Evolutionary conservation across 352 stramenopile genomes (phyloP).

Genomic region (Phytophthora pseudosyringae): DNA sequence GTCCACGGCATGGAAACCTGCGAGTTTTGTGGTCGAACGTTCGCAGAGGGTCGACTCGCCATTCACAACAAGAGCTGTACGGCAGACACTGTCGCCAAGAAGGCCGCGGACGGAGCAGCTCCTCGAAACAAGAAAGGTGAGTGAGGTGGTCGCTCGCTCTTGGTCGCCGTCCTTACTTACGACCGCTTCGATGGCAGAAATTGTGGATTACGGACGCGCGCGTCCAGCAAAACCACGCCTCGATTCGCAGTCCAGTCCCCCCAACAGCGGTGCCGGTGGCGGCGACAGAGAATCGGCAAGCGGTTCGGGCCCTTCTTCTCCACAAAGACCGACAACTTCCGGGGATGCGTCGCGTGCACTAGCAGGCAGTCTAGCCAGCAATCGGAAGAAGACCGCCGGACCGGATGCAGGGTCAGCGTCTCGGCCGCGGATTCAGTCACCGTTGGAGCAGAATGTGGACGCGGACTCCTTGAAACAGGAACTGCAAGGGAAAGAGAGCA

Average conservation of each 20-base stretch:
- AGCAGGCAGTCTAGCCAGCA: slow-evolving; percentile 64
- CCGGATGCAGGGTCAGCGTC: slow-evolving; percentile 27
- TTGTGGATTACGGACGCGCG: slow-evolving; percentile 43
- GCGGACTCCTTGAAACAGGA: slow-evolving; percentile 38
- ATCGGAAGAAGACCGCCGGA: slow-evolving; percentile 53
- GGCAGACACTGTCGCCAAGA: slow-evolving; percentile 49
- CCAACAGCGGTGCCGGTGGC: not conserved
- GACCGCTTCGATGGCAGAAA: slow-evolving; percentile 13
- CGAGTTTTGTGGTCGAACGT: slow-evolving; percentile 74
- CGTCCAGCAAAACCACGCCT: slow-evolving; percentile 12
- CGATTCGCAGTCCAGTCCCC: slow-evolving; percentile 19
- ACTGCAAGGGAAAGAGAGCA: slow-evolving; percentile 43
- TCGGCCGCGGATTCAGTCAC: slow-evolving; percentile 44
- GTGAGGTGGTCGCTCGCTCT: not conserved
- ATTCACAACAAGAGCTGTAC: slow-evolving; percentile 75
- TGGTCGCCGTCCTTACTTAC: not conserved
- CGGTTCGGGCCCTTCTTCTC: slow-evolving; percentile 2
- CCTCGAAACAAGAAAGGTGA: slow-evolving; percentile 66
- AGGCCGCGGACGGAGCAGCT: slow-evolving; percentile 54
- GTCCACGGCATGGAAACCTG: slow-evolving; percentile 84
- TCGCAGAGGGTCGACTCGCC: slow-evolving; percentile 72
- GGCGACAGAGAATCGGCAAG: slow-evolving; percentile 1
- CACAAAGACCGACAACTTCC: slow-evolving; percentile 27
- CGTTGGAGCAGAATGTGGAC: slow-evolving; percentile 40
- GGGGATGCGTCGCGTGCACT: slow-evolving; percentile 31